phyloP scores from a whole-genome alignment of 2,329 filamentous ascomycete genomes.

The Pseudonectria buxi region DNA sequence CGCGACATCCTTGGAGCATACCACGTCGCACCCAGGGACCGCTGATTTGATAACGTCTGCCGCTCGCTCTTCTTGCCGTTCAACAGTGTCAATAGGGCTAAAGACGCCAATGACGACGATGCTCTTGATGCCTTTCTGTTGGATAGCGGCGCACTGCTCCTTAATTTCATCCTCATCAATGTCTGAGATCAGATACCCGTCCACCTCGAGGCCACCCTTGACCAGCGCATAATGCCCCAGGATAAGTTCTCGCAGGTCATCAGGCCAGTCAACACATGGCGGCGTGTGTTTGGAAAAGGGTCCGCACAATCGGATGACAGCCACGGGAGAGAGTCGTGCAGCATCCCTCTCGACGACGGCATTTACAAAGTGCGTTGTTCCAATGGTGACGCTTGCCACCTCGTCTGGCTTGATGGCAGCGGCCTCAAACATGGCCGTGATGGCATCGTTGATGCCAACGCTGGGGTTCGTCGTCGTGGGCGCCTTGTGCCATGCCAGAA shows the following conservation, averaged over 20 bases:
- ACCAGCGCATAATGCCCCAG: slow-evolving; percentile 39
- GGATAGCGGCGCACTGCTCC: slow-evolving; percentile 32
- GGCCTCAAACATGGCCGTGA: slow-evolving; percentile 35
- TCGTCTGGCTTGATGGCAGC: slow-evolving; percentile 26
- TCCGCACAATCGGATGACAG: slow-evolving; percentile 47
- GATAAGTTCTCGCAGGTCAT: slow-evolving; percentile 40
- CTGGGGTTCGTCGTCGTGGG: slow-evolving; percentile 43
- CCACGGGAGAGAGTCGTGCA: slow-evolving; percentile 41
- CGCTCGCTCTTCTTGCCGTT: slow-evolving; percentile 42
- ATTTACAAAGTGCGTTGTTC: slow-evolving; percentile 54
- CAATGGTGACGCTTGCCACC: slow-evolving; percentile 45
- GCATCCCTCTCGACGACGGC: slow-evolving; percentile 49
- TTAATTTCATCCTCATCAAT: slow-evolving; percentile 37
- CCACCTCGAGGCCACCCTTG: slow-evolving; percentile 46
- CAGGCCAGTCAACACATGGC: slow-evolving; percentile 48
- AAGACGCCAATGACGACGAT: slow-evolving; percentile 46
- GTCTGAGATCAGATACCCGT: slow-evolving; percentile 39
- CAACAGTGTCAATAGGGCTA: slow-evolving; percentile 43
- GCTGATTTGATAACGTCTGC: slow-evolving; percentile 35
- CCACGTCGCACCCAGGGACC: slow-evolving; percentile 37
- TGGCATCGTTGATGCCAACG: slow-evolving; percentile 38
- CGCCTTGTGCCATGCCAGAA: slow-evolving; percentile 43
- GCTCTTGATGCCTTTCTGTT: slow-evolving; percentile 35
- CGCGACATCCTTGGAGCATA: slow-evolving; percentile 45
- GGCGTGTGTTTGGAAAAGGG: slow-evolving; percentile 45